A percentile compares a stretch with the other conserved stretches of the same genome.
Conservation (phyloP, 495 filamentous ascomycete species). For the Aspergillus homomorphus region DNA sequence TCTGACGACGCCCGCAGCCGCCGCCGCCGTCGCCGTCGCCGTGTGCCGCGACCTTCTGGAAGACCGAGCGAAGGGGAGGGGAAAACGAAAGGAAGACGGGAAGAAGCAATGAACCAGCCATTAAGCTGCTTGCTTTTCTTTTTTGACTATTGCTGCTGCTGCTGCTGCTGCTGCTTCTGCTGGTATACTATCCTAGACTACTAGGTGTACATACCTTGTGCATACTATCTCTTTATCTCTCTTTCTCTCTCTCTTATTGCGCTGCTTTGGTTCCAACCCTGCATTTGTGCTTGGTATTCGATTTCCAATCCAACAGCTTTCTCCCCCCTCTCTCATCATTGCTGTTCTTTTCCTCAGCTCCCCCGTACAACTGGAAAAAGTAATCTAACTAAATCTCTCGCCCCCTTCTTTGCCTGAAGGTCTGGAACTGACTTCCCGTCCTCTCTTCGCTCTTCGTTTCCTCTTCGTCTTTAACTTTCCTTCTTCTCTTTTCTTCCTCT, state of each 20-base stretch:
- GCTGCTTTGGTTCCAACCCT: not conserved
- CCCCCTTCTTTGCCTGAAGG: slow-evolving; percentile 5
- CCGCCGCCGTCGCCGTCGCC: slow-evolving; percentile 1
- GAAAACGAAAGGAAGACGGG: slow-evolving; percentile 1
- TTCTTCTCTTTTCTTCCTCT: slow-evolving; percentile 4
- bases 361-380: not conserved
- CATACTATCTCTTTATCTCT: not conserved
- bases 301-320: slow-evolving; percentile 1
- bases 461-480: slow-evolving; percentile 3
- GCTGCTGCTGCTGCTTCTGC: too few relatives aligned
- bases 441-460: not conserved
- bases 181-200: too few relatives aligned
- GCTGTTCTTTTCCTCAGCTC: not conserved
- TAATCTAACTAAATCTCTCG: not conserved
- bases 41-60: slow-evolving; percentile 25
- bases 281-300: not conserved
- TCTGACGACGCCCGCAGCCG: slow-evolving; percentile 22
- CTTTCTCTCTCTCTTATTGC: not conserved
- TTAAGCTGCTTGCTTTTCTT: not conserved
- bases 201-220: too few relatives aligned
- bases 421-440: slow-evolving; percentile 2
- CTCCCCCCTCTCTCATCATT: slow-evolving; percentile 8
- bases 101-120: not conserved
- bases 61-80: slow-evolving; percentile 14
- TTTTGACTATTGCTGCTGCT: too few relatives aligned